phyloP scores from a whole-genome alignment of 305 asterid genomes.

The Solanum hybrid region DNA sequence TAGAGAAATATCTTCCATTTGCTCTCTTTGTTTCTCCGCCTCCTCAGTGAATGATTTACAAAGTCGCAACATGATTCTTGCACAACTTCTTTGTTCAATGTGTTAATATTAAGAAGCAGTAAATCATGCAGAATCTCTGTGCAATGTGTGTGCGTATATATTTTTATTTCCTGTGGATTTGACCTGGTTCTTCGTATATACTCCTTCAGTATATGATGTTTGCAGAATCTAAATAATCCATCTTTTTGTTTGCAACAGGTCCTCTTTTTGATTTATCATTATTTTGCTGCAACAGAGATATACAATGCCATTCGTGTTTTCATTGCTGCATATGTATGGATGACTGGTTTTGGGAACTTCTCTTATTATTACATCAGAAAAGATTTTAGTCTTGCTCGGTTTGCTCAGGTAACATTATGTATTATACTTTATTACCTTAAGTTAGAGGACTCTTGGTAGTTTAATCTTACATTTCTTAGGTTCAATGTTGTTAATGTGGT shows the following conservation, averaged over 20 bases:
- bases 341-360: conserved; percentile 99
- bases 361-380: conserved; percentile 91
- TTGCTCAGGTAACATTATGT: conserved; percentile 67
- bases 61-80: neutral
- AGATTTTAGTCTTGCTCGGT: conserved; percentile 89
- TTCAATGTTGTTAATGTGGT: neutral
- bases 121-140: neutral
- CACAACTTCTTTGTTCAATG: neutral
- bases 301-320: conserved; percentile 94
- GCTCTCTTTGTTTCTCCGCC: neutral
- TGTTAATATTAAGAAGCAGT: neutral
- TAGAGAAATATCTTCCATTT: neutral
- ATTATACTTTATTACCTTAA: neutral
- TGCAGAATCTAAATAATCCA: neutral
- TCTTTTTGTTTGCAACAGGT: conserved; percentile 38
- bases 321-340: conserved; percentile 99
- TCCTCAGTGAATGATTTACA: neutral
- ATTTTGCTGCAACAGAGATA: conserved; percentile 94
- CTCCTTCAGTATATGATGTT: neutral
- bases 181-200: neutral
- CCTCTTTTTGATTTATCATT: conserved; percentile 92
- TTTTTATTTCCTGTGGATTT: neutral
- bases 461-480: neutral
- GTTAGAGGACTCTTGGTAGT: neutral
- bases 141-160: neutral